Conservation (phyloP, 2,329 filamentous ascomycete species). For the Scedosporium boydii region DNA sequence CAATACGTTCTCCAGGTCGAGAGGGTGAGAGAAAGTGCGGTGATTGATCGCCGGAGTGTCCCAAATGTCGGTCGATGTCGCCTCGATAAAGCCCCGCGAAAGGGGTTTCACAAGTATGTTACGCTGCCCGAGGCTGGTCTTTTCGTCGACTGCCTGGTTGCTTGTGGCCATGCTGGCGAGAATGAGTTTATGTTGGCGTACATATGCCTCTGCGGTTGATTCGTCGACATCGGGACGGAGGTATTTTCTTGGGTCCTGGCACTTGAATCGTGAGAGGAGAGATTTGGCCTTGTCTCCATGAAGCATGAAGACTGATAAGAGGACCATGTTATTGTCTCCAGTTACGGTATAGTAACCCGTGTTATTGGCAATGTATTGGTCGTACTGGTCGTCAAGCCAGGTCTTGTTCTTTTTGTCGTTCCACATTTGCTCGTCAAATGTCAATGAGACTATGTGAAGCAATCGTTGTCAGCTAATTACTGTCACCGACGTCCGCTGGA, state of each 20-base stretch:
- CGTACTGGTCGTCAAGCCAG: neutral
- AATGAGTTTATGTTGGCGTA: slow-evolving; percentile 25
- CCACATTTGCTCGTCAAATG: neutral
- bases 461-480: neutral
- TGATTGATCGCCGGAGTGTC: slow-evolving; percentile 27
- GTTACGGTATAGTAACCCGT: slow-evolving; percentile 7
- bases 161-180: slow-evolving; percentile 21
- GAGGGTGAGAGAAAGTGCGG: slow-evolving; percentile 25
- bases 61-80: slow-evolving; percentile 25
- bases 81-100: slow-evolving; percentile 22
- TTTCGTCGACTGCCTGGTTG: slow-evolving; percentile 22
- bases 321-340: slow-evolving; percentile 8
- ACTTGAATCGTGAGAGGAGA: slow-evolving; percentile 14
- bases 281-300: slow-evolving; percentile 18
- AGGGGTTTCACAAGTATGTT: slow-evolving; percentile 20
- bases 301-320: slow-evolving; percentile 4
- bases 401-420: neutral
- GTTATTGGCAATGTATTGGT: slow-evolving; percentile 13
- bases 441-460: neutral
- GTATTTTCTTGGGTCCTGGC: slow-evolving; percentile 20
- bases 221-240: slow-evolving; percentile 20
- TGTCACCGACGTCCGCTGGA: no score
- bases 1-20: slow-evolving; percentile 26
- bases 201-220: slow-evolving; percentile 24
- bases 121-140: slow-evolving; percentile 11